These are phyloP conservation scores for Daldinia childiae DNA, from an alignment of 495 filamentous ascomycete species.

Conservation along the genomic window DNA sequence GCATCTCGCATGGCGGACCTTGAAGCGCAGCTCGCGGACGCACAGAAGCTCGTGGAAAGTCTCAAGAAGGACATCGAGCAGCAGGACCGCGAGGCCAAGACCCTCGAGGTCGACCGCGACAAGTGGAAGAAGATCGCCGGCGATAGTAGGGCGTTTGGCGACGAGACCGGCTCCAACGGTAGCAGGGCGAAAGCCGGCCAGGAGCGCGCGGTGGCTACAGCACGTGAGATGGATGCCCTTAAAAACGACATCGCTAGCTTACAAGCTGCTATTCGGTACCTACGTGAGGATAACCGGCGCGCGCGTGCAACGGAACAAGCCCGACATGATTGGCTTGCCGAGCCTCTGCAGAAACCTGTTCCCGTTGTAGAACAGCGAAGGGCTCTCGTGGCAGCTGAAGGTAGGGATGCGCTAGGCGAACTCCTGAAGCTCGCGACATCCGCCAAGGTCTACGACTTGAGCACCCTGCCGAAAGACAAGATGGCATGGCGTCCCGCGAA, in stretches of 20 bases:
- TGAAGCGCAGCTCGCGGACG: conserved; percentile 66
- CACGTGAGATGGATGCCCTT: conserved; percentile 77
- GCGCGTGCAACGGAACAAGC: conserved; percentile 69
- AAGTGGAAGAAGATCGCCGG: conserved; percentile 79
- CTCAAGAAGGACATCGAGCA: conserved; percentile 73
- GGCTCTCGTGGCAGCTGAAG: conserved; percentile 70
- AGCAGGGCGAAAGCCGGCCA: conserved; percentile 62
- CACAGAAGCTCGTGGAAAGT: conserved; percentile 61
- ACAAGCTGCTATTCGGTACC: conserved; percentile 78
- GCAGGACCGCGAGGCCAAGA: conserved; percentile 65
- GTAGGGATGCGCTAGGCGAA: conserved; percentile 73
- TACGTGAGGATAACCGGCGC: conserved; percentile 80
- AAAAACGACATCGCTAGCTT: conserved; percentile 74
- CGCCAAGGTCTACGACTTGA: conserved; percentile 67
- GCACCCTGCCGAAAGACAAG: conserved; percentile 59
- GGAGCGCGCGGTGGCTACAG: conserved; percentile 70
- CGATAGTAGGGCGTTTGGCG: conserved; percentile 68
- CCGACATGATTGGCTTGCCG: conserved; percentile 69
- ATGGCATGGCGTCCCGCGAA: conserved; percentile 57
- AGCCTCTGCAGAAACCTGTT: conserved; percentile 65
- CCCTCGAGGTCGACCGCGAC: conserved; percentile 70
- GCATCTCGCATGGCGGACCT: conserved; percentile 70
- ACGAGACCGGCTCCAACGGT: conserved; percentile 49
- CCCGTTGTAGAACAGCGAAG: conserved; percentile 64
- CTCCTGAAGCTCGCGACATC: conserved; percentile 72